Evolutionary conservation across 139 green algal species (phyloP), one percentile per base, ranked within the genome.

Genomic region (Picochlorum sp.): DNA sequence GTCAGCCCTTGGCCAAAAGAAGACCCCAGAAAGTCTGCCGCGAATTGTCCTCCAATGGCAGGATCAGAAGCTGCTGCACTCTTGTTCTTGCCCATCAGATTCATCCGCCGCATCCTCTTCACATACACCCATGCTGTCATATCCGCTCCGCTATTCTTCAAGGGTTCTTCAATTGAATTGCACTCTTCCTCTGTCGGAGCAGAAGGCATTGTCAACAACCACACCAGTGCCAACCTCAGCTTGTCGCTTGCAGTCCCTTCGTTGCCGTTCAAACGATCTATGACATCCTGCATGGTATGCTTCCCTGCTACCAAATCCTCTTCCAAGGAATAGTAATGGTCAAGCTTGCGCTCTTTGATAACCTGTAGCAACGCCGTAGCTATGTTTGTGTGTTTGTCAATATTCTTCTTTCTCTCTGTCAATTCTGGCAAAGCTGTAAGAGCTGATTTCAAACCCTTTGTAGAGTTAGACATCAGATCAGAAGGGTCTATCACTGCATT

Each of bases 331-430:
- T 87, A 91, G 32, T 87, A 94, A 44, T 75, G 71, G 71, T 98
- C 91, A 66, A 98, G 71, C 16, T 68, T 76, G 11, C 89, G 78
- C 13, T 61, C 70, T 76, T 95, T 97, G 83, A 99, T 99, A 56
- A 82, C 67, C 1, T 57, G 61, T 49, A 99, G 82, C 50, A 99
- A 76, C 4, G 76, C 61, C 11, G 86, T 95, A 18, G 87, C 87
- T 54, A 99, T 82, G 83, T 95, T 97, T 66, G 92, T 97, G 87
- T 99, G 94, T 84, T 98, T 99, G 81, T 99, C 94, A 37, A 99
- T 90, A 30, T 86, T 74, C 56, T 87, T 79, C 68, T 96, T 97
- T 38, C 78, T 69, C 63, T 92, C 88, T 20, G 82, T 78, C 52
- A 84, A 71, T 65, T 76, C 50, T 3, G 89, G 89, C 41, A 96